Conservation (phyloP, 2,329 filamentous ascomycete genomes). For the Paecilomyces fulvus region DNA sequence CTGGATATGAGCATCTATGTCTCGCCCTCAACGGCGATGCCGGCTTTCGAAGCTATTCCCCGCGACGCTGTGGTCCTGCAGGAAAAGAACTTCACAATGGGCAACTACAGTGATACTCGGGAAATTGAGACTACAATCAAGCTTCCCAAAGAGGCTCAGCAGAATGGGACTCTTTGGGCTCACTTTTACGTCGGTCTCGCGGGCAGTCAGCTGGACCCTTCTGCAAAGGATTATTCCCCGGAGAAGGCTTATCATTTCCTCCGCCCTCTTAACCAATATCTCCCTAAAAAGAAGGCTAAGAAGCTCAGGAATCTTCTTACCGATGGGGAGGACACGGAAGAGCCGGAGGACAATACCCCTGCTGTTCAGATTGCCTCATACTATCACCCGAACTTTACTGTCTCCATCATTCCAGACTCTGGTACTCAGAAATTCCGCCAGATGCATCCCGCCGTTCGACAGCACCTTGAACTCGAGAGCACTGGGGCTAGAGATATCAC, state of each 20-base stretch:
- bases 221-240: slow-evolving; percentile 61
- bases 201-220: slow-evolving; percentile 69
- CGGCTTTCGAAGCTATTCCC: slow-evolving; percentile 53
- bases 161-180: slow-evolving; percentile 88
- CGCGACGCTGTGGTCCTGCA: slow-evolving; percentile 64
- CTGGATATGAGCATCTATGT: slow-evolving; percentile 82
- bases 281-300: slow-evolving; percentile 78
- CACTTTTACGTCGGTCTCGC: slow-evolving; percentile 82
- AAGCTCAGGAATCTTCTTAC: slow-evolving; percentile 81
- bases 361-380: slow-evolving; percentile 72
- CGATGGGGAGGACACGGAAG: slow-evolving; percentile 40
- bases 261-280: slow-evolving; percentile 78
- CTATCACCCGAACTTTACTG: slow-evolving; percentile 90
- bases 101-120: slow-evolving; percentile 70
- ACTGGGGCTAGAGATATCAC: slow-evolving; percentile 73
- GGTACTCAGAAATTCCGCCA: slow-evolving; percentile 60
- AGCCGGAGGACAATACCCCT: slow-evolving; percentile 44
- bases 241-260: slow-evolving; percentile 73
- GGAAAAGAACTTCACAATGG: slow-evolving; percentile 71
- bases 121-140: slow-evolving; percentile 67
- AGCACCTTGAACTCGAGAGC: slow-evolving; percentile 70
- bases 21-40: slow-evolving; percentile 63
- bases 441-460: slow-evolving; percentile 64
- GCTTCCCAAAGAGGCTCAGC: slow-evolving; percentile 71
- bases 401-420: slow-evolving; percentile 75